Evolutionary conservation across 2,329 filamentous ascomycete species (phyloP).

Genomic region (Xylaria digitata): DNA sequence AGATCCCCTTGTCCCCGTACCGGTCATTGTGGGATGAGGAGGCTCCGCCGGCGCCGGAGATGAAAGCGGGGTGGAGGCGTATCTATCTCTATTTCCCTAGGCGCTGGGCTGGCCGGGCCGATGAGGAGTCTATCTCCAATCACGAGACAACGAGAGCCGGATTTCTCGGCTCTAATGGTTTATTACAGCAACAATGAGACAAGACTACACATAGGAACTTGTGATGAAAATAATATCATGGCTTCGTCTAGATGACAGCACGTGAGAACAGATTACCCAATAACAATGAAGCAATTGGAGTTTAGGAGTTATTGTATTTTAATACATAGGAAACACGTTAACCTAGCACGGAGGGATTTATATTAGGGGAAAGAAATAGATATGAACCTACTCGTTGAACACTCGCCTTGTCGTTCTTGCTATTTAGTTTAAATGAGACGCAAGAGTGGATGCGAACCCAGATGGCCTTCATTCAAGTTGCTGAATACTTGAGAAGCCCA

Average conservation of each 20-base stretch:
- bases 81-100: constrained; percentile 40
- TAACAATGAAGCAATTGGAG: constrained; percentile 25
- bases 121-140: constrained; percentile 10
- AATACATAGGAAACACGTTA: too few relatives aligned
- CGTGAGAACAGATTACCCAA: constrained; percentile 25
- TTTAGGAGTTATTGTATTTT: constrained; percentile 21
- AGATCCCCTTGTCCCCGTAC: constrained; percentile 50
- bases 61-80: constrained; percentile 33
- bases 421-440: background rate
- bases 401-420: background rate
- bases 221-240: constrained; percentile 28
- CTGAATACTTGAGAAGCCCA: background rate
- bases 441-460: background rate
- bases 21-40: constrained; percentile 42
- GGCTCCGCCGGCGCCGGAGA: constrained; percentile 31
- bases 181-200: constrained; percentile 14
- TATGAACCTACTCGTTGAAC: constrained; percentile 9
- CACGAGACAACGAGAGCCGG: background rate
- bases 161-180: constrained; percentile 8
- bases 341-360: too few relatives aligned
- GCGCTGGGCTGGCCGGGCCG: constrained; percentile 30
- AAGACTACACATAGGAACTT: constrained; percentile 19
- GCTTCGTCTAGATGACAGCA: constrained; percentile 49
- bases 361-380: constrained; percentile 10
- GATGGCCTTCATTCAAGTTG: background rate